phyloP scores from a whole-genome alignment of 2,329 filamentous ascomycete genomes.

The Ophiostoma sp. region DNA sequence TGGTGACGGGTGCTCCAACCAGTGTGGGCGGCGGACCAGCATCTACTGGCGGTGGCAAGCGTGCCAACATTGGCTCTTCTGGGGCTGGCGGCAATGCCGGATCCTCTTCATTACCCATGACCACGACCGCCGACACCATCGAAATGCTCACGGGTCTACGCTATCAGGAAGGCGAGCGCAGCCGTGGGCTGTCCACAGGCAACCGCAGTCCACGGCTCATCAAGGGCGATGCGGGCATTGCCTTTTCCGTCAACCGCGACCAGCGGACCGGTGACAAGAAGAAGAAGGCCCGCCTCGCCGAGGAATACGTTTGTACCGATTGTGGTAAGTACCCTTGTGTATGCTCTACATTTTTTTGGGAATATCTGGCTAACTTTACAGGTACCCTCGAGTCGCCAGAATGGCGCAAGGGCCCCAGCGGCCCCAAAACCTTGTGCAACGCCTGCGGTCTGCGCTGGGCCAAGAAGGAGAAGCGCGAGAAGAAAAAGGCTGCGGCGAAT shows the following conservation, averaged over 20 bases:
- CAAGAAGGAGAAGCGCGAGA: conserved; percentile 76
- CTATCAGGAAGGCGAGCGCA: conserved; percentile 86
- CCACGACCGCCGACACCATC: conserved; percentile 78
- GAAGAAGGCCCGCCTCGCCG: conserved; percentile 77
- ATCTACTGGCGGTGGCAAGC: neutral
- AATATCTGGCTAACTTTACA: neutral
- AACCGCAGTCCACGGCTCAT: conserved; percentile 78
- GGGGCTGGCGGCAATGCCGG: neutral
- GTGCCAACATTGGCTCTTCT: neutral
- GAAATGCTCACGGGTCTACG: conserved; percentile 89
- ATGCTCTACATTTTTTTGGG: neutral
- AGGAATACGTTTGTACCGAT: conserved; percentile 95
- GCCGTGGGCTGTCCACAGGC: conserved; percentile 83
- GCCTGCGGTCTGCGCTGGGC: conserved; percentile 80
- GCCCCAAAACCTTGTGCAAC: conserved; percentile 93
- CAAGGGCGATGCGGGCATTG: conserved; percentile 82
- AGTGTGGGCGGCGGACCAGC: neutral
- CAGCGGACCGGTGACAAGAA: conserved; percentile 74
- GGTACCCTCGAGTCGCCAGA: conserved; percentile 79
- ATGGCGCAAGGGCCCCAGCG: conserved; percentile 91
- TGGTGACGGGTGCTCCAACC: neutral
- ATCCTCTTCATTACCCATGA: conserved; percentile 29
- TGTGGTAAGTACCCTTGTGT: conserved; percentile 74
- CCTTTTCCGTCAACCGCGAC: conserved; percentile 78
- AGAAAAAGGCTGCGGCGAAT: conserved; percentile 33